Evolutionary conservation across 2,329 filamentous ascomycete species (phyloP).

Genomic region (Delphinella strobiligena): DNA sequence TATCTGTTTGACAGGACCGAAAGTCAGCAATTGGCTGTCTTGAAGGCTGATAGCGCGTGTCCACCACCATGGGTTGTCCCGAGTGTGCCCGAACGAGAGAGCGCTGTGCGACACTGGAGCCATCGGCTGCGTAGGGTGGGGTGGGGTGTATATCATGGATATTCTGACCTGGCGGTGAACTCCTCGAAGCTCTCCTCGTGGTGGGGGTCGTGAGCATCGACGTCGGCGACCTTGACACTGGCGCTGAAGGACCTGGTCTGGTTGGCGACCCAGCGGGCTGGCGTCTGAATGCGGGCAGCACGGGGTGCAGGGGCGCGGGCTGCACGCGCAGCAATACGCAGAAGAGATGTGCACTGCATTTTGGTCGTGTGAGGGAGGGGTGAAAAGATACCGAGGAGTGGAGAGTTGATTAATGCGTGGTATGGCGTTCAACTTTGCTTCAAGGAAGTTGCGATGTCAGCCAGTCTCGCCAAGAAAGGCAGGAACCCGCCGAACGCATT

Average conservation of each 20-base stretch:
- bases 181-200: conserved; percentile 98
- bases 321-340: conserved; percentile 15
- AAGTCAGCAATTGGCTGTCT: conserved; percentile 7
- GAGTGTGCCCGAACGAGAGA: too few relatives aligned
- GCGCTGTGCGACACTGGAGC: background rate
- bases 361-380: conserved; percentile 8
- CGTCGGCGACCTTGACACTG: conserved; percentile 26
- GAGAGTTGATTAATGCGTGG: conserved; percentile 1
- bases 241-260: conserved; percentile 34
- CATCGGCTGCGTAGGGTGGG: background rate
- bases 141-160: conserved; percentile 25
- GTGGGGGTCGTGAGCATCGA: conserved; percentile 43
- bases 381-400: conserved; percentile 11
- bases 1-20: conserved; percentile 51
- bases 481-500: too few relatives aligned
- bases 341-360: conserved; percentile 14
- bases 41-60: conserved; percentile 16
- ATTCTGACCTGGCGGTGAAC: conserved; percentile 75
- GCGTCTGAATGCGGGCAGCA: conserved; percentile 8
- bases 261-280: conserved; percentile 3
- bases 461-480: too few relatives aligned
- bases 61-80: background rate
- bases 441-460: too few relatives aligned
- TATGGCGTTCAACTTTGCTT: background rate
- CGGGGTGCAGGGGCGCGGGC: conserved; percentile 13